phyloP scores from a whole-genome alignment of 1,139 yeast species.

The Dujonia santamariae region DNA sequence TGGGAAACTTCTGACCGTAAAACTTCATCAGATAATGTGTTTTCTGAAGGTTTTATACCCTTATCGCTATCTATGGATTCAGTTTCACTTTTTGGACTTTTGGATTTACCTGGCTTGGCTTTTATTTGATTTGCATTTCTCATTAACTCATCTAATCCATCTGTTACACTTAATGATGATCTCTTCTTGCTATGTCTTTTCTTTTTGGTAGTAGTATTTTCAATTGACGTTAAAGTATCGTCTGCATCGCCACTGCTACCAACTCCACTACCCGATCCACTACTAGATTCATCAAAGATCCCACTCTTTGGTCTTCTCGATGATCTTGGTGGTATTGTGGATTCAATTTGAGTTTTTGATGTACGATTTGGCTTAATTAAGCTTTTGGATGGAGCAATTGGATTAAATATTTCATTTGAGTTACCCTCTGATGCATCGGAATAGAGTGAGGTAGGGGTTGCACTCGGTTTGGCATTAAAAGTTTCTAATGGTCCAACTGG shows the following conservation, averaged over 20 bases:
- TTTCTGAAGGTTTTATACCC: background rate
- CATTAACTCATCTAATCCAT: conserved; percentile 43
- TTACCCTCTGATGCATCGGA: conserved; percentile 5
- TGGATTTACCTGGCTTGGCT: background rate
- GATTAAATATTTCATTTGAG: background rate
- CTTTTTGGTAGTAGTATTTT: background rate
- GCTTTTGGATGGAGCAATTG: background rate
- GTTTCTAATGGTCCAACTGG: conserved; percentile 6
- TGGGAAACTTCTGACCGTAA: conserved; percentile 7
- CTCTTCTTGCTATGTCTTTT: conserved; percentile 12
- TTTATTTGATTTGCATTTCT: conserved; percentile 25
- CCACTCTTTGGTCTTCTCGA: conserved; percentile 39
- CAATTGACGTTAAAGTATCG: background rate
- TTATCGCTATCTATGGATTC: background rate
- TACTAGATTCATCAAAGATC: conserved; percentile 11
- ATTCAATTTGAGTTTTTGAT: conserved; percentile 36
- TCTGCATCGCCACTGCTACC: no score
- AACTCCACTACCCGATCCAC: no score
- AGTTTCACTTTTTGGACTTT: background rate
- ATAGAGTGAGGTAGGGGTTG: conserved; percentile 8
- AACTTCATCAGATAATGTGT: conserved; percentile 2
- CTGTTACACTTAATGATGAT: conserved; percentile 23
- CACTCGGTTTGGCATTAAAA: conserved; percentile 5
- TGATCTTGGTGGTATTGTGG: conserved; percentile 42
- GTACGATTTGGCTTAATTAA: conserved; percentile 24